Percentiles rank a stretch among this genome's conserved stretches.
These are phyloP conservation scores for Coemansia sp. DNA, from an alignment of 192 early-diverging fungal genomes.

Conservation along the genomic window DNA sequence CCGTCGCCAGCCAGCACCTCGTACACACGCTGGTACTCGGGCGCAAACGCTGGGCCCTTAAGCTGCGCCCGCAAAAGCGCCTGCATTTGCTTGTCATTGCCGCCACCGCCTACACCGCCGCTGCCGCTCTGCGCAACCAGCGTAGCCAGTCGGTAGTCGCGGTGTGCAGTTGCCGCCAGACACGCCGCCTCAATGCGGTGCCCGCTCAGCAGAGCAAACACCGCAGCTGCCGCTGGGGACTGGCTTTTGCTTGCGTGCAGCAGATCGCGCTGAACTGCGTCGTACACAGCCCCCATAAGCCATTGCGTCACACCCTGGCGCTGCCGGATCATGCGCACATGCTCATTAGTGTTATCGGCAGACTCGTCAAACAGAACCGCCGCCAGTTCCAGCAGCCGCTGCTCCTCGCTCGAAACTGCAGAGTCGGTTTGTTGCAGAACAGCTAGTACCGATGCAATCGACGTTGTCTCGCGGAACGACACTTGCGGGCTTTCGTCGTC, in stretches of 20 bases:
- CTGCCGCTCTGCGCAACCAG: conserved; percentile 66
- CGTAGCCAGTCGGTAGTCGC: conserved; percentile 74
- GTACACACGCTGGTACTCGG: conserved; percentile 57
- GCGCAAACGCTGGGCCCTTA: conserved; percentile 6
- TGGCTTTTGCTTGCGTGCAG: conserved; percentile 18
- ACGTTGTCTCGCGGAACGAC: conserved; percentile 15
- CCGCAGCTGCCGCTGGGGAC: conserved; percentile 30
- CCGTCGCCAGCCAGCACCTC: conserved; percentile 57
- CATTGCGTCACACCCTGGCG: conserved; percentile 62
- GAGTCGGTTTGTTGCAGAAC: background rate
- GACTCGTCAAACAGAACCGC: conserved; percentile 36
- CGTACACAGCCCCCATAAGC: conserved; percentile 62
- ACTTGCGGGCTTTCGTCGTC: background rate
- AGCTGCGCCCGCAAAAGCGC: conserved; percentile 40
- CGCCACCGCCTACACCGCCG: conserved; percentile 58
- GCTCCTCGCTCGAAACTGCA: conserved; percentile 13
- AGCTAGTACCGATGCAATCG: conserved; percentile 21
- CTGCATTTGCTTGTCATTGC: conserved; percentile 42
- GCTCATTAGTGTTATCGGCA: conserved; percentile 10
- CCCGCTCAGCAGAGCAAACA: conserved; percentile 62
- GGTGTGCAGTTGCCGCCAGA: conserved; percentile 59
- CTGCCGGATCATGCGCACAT: conserved; percentile 43
- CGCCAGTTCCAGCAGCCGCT: conserved; percentile 29
- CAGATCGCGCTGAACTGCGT: conserved; percentile 49
- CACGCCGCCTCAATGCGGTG: conserved; percentile 67